Evolutionary conservation across 2,329 filamentous ascomycete genomes (phyloP), one percentile per base, ranked within the genome.

Genomic region (Aureobasidium sp.): DNA sequence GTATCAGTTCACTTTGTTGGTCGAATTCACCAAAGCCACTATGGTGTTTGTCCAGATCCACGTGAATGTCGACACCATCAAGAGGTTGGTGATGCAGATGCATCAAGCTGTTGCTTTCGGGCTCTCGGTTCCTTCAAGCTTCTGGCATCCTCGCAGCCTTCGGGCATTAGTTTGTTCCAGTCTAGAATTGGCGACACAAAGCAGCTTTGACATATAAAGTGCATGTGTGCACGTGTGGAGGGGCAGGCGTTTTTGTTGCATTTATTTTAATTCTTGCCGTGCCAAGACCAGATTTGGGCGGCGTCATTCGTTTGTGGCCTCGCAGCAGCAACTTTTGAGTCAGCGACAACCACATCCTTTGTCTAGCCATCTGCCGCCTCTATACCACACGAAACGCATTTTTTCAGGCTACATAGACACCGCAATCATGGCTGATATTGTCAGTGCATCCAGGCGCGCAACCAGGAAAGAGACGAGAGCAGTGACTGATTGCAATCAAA

Each of bases 381-480:
- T 44, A 37, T 32, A 37, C 20, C 17, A 20, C 55, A 55, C 51
- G 7, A 55, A 42, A 59, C 44, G 7, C 55, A 39, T 39, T 48
- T 32, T 59, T 47, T 48, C 20, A 32, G 29, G 37, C 6, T 20
- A 59, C 13, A 59, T 12, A 57, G n/a, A 59, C 32, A 52, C 70
- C 75, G 75, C 77, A 78, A 80, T 76, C 75, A 83, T 83, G 80
- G 79, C 79, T 69, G 80, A 80, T 68, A 70, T 69, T 62, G 71
- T 73, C 68, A 69, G 71, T 70, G 2, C 12, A 13, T 10, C 41
- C 9, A 10, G 8, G n/a, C 39, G 39, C 39, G 13, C 9, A 10
- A 17, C 8, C 32, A 10, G 58, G 32, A 37, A 10, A n/a, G 27
- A n/a, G 34, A 15, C 12, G 12, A 20, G 20, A 26, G 23, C 27